These are phyloP conservation scores for Colletotrichum karsti DNA, from an alignment of 2,329 filamentous ascomycete species.

Conservation along the genomic window DNA sequence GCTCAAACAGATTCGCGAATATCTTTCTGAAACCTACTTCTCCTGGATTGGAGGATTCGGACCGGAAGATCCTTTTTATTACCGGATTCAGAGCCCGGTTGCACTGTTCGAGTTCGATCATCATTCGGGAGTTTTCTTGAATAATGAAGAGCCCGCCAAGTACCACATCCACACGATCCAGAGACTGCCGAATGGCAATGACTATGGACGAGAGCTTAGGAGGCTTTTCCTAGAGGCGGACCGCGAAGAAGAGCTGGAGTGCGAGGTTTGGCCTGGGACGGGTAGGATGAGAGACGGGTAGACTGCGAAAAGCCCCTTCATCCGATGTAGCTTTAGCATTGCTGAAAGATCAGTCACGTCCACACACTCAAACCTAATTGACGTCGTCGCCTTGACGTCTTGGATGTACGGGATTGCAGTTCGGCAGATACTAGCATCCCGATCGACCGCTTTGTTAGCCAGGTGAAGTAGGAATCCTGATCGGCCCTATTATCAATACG, in stretches of 20 bases:
- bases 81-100: conserved; percentile 79
- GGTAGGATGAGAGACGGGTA: background rate
- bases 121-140: conserved; percentile 81
- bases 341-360: background rate
- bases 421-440: too few species aligned
- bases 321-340: background rate
- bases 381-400: too few species aligned
- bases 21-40: conserved; percentile 76
- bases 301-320: background rate
- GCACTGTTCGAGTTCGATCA: conserved; percentile 82
- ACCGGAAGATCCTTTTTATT: conserved; percentile 78
- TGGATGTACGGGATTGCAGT: too few species aligned
- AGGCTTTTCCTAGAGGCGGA: background rate
- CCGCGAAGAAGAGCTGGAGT: background rate
- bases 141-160: conserved; percentile 76
- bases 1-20: background rate
- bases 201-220: background rate
- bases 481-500: too few species aligned
- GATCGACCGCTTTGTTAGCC: background rate
- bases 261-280: background rate
- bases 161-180: conserved; percentile 78
- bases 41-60: conserved; percentile 79
- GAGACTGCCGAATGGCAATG: background rate
- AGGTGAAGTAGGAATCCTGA: background rate
- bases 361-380: background rate